These are phyloP conservation scores for Xanthoconium stramineum DNA, from an alignment of 768 basidiomycete genomes.

Conservation along the genomic window DNA sequence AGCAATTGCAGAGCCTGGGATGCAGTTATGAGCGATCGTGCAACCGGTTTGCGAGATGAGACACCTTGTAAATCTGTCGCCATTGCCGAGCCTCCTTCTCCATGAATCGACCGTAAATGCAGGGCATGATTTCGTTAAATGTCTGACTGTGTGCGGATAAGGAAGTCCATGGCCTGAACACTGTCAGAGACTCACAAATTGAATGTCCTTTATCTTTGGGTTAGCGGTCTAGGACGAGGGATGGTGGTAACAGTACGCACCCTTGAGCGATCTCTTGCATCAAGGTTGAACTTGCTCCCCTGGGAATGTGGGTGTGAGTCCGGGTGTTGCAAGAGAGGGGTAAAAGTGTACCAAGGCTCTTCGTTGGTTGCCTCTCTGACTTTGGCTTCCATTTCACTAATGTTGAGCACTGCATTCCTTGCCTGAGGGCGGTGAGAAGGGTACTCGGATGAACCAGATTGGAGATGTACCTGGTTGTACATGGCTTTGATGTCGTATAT, in stretches of 20 bases:
- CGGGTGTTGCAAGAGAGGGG: not conserved
- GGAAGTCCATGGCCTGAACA: not conserved
- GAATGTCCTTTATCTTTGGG: constrained; percentile 68
- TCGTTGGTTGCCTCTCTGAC: constrained; percentile 97
- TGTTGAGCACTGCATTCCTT: constrained; percentile 93
- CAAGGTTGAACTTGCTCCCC: constrained; percentile 96
- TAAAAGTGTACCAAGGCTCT: constrained; percentile 84
- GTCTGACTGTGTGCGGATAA: constrained; percentile 62
- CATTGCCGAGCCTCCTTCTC: constrained; percentile 98
- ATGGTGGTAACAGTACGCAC: constrained; percentile 43
- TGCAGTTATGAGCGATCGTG: not conserved
- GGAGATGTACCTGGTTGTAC: constrained; percentile 78
- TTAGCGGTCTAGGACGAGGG: constrained; percentile 13
- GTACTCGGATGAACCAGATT: not conserved
- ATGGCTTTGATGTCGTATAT: constrained; percentile 92
- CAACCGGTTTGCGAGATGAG: not conserved
- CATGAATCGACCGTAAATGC: constrained; percentile 92
- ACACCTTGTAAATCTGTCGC: constrained; percentile 97
- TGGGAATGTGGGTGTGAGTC: constrained; percentile 31
- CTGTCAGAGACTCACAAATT: constrained; percentile 69
- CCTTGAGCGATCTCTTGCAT: constrained; percentile 99
- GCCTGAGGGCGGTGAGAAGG: constrained; percentile 50
- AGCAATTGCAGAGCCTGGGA: constrained; percentile 82
- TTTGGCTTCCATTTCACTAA: constrained; percentile 96
- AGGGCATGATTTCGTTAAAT: constrained; percentile 99